phyloP scores from a whole-genome alignment of 768 basidiomycete species.

The Tulasnella sp. region DNA sequence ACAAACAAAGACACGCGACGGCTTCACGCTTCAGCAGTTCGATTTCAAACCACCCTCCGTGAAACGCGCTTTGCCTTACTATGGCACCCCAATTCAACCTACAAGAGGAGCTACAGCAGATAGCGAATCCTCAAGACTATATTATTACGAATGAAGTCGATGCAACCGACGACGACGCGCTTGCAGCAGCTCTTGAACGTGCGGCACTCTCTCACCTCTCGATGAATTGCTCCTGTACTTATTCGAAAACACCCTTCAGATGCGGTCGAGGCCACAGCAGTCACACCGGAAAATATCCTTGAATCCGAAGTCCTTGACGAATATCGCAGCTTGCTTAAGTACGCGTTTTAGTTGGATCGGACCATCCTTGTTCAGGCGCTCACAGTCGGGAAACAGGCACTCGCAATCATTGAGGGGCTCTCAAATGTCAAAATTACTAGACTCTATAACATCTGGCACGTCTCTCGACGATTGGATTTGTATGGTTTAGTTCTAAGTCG shows the following conservation, averaged over 20 bases:
- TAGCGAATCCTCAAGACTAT: constrained; percentile 22
- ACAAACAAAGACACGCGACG: neutral
- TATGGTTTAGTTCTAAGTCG: neutral
- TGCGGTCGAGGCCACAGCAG: constrained; percentile 74
- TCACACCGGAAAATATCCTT: constrained; percentile 62
- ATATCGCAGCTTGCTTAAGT: constrained; percentile 74
- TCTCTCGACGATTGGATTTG: neutral
- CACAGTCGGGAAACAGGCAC: constrained; percentile 29
- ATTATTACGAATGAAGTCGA: constrained; percentile 29
- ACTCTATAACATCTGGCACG: constrained; percentile 63
- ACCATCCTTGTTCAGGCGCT: constrained; percentile 8
- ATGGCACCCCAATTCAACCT: constrained; percentile 26
- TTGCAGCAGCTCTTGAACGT: constrained; percentile 25
- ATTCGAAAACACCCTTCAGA: constrained; percentile 35
- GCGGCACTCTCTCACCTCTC: constrained; percentile 1
- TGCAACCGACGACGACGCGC: constrained; percentile 23
- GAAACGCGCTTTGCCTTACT: neutral
- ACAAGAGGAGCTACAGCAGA: constrained; percentile 27
- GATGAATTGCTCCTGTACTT: neutral
- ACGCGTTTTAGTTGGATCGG: constrained; percentile 13
- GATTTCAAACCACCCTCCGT: neutral
- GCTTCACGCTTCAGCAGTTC: neutral
- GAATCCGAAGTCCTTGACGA: constrained; percentile 69
- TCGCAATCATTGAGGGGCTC: constrained; percentile 52
- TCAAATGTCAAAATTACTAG: constrained; percentile 77